Evolutionary conservation across 805 yeast species (phyloP).

Genomic region (Debaryomyces hansenii): DNA sequence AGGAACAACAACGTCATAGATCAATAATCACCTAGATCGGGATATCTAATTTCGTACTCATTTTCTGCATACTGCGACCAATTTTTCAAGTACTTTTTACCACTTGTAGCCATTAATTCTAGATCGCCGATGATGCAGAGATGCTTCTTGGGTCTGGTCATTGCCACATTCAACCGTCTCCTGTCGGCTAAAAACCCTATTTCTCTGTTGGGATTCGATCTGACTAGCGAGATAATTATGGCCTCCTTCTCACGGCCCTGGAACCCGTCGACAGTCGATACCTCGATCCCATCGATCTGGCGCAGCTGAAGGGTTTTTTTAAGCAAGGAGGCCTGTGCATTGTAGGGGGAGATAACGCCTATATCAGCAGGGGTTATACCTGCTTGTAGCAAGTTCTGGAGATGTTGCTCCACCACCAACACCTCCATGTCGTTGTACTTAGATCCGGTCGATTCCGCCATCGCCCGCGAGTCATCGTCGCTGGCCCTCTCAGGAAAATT

Average conservation of each 20-base stretch:
- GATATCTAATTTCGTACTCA: constrained; percentile 65
- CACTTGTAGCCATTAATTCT: constrained; percentile 56
- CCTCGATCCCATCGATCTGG: constrained; percentile 51
- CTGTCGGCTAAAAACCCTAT: constrained; percentile 83
- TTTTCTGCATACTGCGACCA: constrained; percentile 77
- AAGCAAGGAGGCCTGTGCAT: constrained; percentile 74
- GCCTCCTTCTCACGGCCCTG: constrained; percentile 95
- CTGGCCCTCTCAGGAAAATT: constrained; percentile 60
- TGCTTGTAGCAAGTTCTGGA: constrained; percentile 45
- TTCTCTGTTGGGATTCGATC: constrained; percentile 69
- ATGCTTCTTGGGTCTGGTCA: constrained; percentile 86
- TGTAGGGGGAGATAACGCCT: constrained; percentile 89
- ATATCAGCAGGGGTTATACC: constrained; percentile 60
- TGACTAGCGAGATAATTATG: constrained; percentile 74
- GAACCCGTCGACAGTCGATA: constrained; percentile 92
- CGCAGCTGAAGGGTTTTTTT: constrained; percentile 42
- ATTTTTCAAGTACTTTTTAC: constrained; percentile 48
- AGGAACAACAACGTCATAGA: too few relatives aligned
- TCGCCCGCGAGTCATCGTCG: constrained; percentile 22
- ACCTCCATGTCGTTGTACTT: constrained; percentile 80
- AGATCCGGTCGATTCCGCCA: constrained; percentile 42
- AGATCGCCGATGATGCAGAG: constrained; percentile 84
- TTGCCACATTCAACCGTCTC: constrained; percentile 87
- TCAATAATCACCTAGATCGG: constrained; percentile 37
- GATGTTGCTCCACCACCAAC: constrained; percentile 56